A percentile compares a stretch with the other conserved stretches of the same genome.
Evolutionary conservation across 257 asterid species (phyloP).

Genomic region (Verbascum thapsus): DNA sequence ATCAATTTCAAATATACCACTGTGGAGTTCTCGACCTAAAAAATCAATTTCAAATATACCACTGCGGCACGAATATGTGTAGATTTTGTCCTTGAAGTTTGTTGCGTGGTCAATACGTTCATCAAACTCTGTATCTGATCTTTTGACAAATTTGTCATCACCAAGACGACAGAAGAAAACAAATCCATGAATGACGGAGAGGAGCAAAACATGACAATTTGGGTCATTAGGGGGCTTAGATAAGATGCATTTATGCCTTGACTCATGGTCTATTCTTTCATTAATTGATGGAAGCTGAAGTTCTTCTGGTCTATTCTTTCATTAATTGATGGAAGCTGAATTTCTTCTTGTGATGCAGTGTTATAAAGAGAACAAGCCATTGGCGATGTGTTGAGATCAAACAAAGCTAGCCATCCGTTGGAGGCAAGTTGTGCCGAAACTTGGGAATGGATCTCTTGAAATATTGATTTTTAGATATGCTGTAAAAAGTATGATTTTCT

Average conservation of each 20-base stretch:
- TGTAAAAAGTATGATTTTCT: slow-evolving; percentile 1
- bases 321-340: not conserved
- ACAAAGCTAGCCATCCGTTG: not conserved
- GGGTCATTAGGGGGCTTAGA: slow-evolving; percentile 13
- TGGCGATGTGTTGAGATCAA: not conserved
- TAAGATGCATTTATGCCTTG: not conserved
- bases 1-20: not conserved
- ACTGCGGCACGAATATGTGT: not conserved
- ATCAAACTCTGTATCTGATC: not conserved
- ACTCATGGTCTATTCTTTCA: not conserved
- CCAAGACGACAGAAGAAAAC: not conserved
- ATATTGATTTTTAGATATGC: not conserved
- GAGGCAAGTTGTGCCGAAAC: not conserved
- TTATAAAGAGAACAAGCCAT: not conserved
- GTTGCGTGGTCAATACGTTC: not conserved
- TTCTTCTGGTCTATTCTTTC: not conserved
- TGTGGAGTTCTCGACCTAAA: not conserved
- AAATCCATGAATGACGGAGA: not conserved
- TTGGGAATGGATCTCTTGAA: not conserved
- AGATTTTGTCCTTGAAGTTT: not conserved
- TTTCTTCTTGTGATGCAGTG: not conserved
- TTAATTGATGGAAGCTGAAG: not conserved
- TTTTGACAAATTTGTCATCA: not conserved
- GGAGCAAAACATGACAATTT: slow-evolving; percentile 2
- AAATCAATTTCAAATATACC: not conserved